Evolutionary conservation across 257 asterid genomes (phyloP).

Genomic region (Ophiorrhiza pumila): DNA sequence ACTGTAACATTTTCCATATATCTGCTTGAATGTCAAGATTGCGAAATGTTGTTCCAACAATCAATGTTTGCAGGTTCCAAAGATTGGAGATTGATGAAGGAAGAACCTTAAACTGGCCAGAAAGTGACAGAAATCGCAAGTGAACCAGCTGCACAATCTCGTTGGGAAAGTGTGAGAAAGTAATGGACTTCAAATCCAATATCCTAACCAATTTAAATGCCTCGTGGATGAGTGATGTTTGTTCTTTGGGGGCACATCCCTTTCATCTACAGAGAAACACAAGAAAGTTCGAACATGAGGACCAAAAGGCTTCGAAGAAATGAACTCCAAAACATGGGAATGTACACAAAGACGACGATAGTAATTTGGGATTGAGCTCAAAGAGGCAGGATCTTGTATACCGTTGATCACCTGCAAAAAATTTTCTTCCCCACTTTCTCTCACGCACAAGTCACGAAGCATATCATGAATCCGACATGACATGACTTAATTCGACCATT

Average conservation of each 20-base stretch:
- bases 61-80: slow-evolving; percentile 44
- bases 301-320: slow-evolving; percentile 31
- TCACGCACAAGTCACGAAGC: slow-evolving; percentile 18
- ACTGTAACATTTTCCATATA: slow-evolving; percentile 40
- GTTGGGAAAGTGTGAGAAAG: slow-evolving; percentile 31
- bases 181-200: slow-evolving; percentile 30
- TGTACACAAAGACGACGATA: slow-evolving; percentile 40
- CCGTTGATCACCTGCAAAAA: slow-evolving; percentile 12
- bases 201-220: slow-evolving; percentile 38
- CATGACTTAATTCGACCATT: slow-evolving; percentile 23
- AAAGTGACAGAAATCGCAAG: slow-evolving; percentile 34
- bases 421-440: slow-evolving; percentile 1
- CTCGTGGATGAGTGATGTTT: slow-evolving; percentile 30
- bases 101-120: slow-evolving; percentile 33
- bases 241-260: slow-evolving; percentile 30
- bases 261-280: slow-evolving; percentile 31
- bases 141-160: slow-evolving; percentile 38
- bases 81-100: slow-evolving; percentile 39
- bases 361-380: slow-evolving; percentile 13
- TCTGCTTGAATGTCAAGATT: slow-evolving; percentile 32
- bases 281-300: slow-evolving; percentile 39
- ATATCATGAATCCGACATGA: slow-evolving; percentile 22
- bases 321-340: slow-evolving; percentile 32
- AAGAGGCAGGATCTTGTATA: neutral
- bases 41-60: slow-evolving; percentile 29